phyloP scores from a whole-genome alignment of 805 yeast species.

The Yamadazyma endophytica region DNA sequence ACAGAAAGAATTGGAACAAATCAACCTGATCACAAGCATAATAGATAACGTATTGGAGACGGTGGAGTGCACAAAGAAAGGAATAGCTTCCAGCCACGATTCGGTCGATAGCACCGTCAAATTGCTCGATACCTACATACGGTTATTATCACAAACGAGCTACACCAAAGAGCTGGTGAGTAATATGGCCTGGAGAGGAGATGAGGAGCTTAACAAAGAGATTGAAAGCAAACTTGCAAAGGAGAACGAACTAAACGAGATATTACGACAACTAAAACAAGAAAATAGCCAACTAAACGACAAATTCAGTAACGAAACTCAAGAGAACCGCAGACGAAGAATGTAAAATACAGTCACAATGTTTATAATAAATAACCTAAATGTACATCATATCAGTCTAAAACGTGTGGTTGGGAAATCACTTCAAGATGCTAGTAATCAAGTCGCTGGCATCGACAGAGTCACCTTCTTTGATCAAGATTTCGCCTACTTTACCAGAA shows the following conservation, averaged over 20 bases:
- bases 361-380: background rate
- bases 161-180: slow-evolving; percentile 47
- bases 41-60: slow-evolving; percentile 27
- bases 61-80: slow-evolving; percentile 19
- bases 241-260: slow-evolving; percentile 21
- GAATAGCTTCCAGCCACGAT: slow-evolving; percentile 29
- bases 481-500: slow-evolving; percentile 76
- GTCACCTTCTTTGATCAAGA: slow-evolving; percentile 83
- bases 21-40: slow-evolving; percentile 27
- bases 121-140: slow-evolving; percentile 56
- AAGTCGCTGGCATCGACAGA: slow-evolving; percentile 93
- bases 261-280: slow-evolving; percentile 19
- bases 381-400: too few relatives aligned
- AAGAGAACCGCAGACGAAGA: background rate
- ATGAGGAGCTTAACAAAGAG: slow-evolving; percentile 16
- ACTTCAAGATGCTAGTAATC: slow-evolving; percentile 41
- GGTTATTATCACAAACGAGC: slow-evolving; percentile 58
- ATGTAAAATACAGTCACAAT: background rate
- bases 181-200: slow-evolving; percentile 40
- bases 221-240: slow-evolving; percentile 12
- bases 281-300: slow-evolving; percentile 22
- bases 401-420: slow-evolving; percentile 2
- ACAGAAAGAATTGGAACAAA: slow-evolving; percentile 27
- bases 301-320: slow-evolving; percentile 12
- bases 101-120: slow-evolving; percentile 47